Evolutionary conservation across 2,329 filamentous ascomycete species (phyloP), one percentile per base, ranked within the genome.

Genomic region (Aspergillus flavus): DNA sequence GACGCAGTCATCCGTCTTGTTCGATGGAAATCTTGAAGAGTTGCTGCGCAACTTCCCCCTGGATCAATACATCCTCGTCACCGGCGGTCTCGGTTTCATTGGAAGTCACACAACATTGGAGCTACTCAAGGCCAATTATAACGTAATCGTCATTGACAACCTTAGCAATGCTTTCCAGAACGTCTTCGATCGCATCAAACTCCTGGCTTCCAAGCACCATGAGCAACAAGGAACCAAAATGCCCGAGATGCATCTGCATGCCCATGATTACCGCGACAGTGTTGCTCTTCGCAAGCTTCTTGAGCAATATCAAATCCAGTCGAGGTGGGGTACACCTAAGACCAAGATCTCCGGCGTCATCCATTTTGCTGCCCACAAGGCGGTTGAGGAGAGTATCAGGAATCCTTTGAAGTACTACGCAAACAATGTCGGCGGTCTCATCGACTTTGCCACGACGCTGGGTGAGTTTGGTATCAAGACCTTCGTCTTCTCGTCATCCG

Each of bases 341-440:
- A 87, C 85, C 3, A 81, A 78, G 34, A 88, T 90, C 64, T 78
- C 79, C 0, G 87, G 87, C 0, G 87, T 90, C n/a, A 89, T 91
- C 62, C 88, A 91, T 71, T 90, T 90, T 67, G 88, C 88, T 16
- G 88, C 88, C 1, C 86, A 86, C 79, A 90, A 90, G 73, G 86
- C 87, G 2, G 87, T 90, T 0, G 83, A 84, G 30, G 87, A 91
- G 68, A 89, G 86, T 50, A 89, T 90, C 64, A 75, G 77, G 30
- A 78, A 81, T 62, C 88, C 88, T 0, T 75, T 90, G 61, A 84
- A 84, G 63, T 91, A 91, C 75, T 91, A 90, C 75, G 82, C 83
- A 63, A 91, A 90, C 79, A 91, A 91, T 64, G 86, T 90, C 36
- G 85, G 84, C 68, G 88, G 88, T 0, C 78, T 90, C 6, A 80